Evolutionary conservation across 2,329 filamentous ascomycete species (phyloP).

Genomic region (Pestalotiopsis sp.): DNA sequence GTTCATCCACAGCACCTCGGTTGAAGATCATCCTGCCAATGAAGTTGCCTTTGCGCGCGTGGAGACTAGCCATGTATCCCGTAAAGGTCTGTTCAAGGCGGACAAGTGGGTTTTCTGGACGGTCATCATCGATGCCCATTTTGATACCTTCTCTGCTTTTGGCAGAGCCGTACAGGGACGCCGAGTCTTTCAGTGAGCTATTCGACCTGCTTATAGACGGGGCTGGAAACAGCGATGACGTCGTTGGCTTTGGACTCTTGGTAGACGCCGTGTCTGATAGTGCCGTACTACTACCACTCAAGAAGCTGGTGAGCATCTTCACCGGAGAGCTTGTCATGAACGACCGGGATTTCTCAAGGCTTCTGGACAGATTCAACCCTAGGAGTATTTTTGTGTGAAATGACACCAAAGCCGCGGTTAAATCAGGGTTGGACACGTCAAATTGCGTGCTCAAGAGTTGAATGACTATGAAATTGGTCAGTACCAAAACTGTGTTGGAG

Average conservation of each 20-base stretch:
- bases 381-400: slow-evolving; percentile 80
- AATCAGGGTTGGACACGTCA: slow-evolving; percentile 63
- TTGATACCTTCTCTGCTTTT: slow-evolving; percentile 49
- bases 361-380: slow-evolving; percentile 64
- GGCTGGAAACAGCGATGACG: slow-evolving; percentile 42
- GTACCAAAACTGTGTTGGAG: slow-evolving; percentile 16
- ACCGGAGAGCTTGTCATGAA: slow-evolving; percentile 84
- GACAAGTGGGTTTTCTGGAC: slow-evolving; percentile 67
- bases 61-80: slow-evolving; percentile 79
- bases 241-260: slow-evolving; percentile 44
- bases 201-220: slow-evolving; percentile 27
- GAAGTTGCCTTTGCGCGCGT: slow-evolving; percentile 85
- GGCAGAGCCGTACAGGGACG: slow-evolving; percentile 58
- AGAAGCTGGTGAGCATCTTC: slow-evolving; percentile 84
- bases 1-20: slow-evolving; percentile 71
- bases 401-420: slow-evolving; percentile 71
- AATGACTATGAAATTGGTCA: slow-evolving; percentile 58
- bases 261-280: slow-evolving; percentile 35
- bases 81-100: slow-evolving; percentile 84
- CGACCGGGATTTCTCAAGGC: slow-evolving; percentile 66
- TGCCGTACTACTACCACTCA: slow-evolving; percentile 60
- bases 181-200: slow-evolving; percentile 47
- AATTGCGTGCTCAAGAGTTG: slow-evolving; percentile 74
- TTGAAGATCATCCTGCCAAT: slow-evolving; percentile 76
- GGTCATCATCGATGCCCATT: slow-evolving; percentile 49